Conservation (phyloP, 257 asterid genomes). For the Solanum rostratum region DNA sequence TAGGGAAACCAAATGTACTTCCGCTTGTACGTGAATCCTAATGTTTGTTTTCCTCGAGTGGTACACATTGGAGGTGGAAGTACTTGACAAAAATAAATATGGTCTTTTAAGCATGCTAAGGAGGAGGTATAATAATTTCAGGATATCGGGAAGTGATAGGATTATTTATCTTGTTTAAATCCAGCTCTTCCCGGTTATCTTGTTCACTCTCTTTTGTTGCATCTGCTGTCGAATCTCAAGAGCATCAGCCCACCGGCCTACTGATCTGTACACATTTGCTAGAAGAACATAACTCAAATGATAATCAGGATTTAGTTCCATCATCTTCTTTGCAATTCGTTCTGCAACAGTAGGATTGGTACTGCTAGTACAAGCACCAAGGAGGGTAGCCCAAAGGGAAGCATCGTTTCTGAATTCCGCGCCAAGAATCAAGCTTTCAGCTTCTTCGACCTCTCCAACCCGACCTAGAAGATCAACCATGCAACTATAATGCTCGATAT, state of each 20-base stretch:
- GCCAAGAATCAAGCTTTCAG: constrained; percentile 44
- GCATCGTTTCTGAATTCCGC: constrained; percentile 30
- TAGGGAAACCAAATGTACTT: no score
- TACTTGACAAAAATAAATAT: no score
- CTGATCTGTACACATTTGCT: constrained; percentile 59
- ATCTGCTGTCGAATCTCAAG: constrained; percentile 41
- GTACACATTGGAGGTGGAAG: no score
- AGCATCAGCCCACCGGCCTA: constrained; percentile 81
- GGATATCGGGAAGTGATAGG: no score
- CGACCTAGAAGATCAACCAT: constrained; percentile 85
- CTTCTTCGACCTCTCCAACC: constrained; percentile 65
- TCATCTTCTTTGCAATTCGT: constrained; percentile 56
- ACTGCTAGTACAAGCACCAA: constrained; percentile 61
- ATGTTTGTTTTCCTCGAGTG: no score
- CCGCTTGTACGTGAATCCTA: no score
- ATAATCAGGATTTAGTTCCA: constrained; percentile 65
- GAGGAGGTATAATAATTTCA: no score
- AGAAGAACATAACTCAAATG: constrained; percentile 75
- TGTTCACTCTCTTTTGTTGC: constrained; percentile 47
- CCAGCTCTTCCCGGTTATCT: constrained; percentile 83
- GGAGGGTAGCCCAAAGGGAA: constrained; percentile 73
- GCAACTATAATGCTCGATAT: constrained; percentile 70
- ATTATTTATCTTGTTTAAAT: constrained; percentile 15
- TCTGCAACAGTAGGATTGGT: constrained; percentile 49
- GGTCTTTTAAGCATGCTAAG: no score